Evolutionary conservation across 2,329 filamentous ascomycete species (phyloP).

Genomic region (Talaromyces verruculosus): DNA sequence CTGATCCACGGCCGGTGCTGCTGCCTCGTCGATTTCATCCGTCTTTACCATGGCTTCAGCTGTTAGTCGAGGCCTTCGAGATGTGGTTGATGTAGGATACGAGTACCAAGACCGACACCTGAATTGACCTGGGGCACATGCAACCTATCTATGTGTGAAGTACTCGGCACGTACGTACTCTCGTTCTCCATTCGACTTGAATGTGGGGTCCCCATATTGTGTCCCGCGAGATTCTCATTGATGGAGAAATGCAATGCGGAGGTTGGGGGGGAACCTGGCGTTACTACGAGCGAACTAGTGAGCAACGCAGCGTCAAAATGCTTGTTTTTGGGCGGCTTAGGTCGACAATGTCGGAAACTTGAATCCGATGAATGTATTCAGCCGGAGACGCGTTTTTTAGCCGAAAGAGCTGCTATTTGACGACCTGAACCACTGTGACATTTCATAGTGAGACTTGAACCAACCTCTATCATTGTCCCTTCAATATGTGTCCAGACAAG

Average conservation of each 20-base stretch:
- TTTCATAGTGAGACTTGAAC: not conserved
- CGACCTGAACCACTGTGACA: not conserved
- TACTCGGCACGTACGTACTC: not conserved
- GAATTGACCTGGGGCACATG: not conserved
- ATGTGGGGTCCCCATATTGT: not conserved
- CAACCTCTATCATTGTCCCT: not conserved
- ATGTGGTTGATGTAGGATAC: not conserved
- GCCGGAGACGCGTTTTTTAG: not conserved
- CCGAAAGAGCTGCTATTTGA: not conserved
- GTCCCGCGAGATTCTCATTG: not conserved
- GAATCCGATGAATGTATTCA: not conserved
- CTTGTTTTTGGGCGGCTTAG: not conserved
- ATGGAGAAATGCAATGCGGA: not conserved
- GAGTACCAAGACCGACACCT: not conserved
- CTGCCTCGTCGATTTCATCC: not conserved
- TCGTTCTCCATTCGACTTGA: not conserved
- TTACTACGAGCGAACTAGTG: not conserved
- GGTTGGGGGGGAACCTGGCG: not conserved
- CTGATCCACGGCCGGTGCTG: not conserved
- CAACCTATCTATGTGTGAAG: not conserved
- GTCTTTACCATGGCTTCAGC: not conserved
- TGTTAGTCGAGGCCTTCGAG: not conserved
- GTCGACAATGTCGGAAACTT: not conserved
- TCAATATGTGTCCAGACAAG: not conserved
- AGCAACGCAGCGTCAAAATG: not conserved